Evolutionary conservation across 257 asterid species (phyloP), one percentile per base, ranked within the genome.

Genomic region (Solanum raphanifolium): DNA sequence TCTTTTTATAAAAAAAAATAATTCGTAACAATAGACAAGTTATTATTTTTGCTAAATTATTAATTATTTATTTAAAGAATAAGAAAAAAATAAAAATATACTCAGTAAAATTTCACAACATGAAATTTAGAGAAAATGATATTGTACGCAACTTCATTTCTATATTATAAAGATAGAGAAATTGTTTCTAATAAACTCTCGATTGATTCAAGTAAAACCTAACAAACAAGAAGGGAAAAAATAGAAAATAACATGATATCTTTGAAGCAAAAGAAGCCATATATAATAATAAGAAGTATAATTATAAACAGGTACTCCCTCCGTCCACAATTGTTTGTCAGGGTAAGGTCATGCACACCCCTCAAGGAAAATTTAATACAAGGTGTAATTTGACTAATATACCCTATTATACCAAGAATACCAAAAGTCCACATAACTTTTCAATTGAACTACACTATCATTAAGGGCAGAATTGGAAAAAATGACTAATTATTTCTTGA

Each of bases 61-160:
- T 13, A 9, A 34, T 18, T 31, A 31, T 68, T 13, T 1, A 68
- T 15, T 29, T 69, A 71, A 7, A 71, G 0, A 31, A 16, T 5
- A 71, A 31, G 1, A 69, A 29, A 6, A 66, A 6, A 68, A 5
- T 68, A 8, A 58, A 21, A 25, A 66, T 12, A 29, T 68, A 13
- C 5, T 27, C 0, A 3, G 0, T 27, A 3, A 13, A 68, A 13
- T 68, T 27, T 29, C 9, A 29, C 1, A 1, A 29, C 1, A 7
- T 27, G 5, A 15, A 3, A 68, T 27, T 3, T 68, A 13, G 3
- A 15, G 0, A 18, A 2, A 0, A 1, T 68, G 23, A 0, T 68
- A 29, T 13, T 2, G 0, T 13, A 13, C 0, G 0, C 0, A 68
- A 13, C 0, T 13, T 68, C 1, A 68, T 68, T 6, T 6, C 3